phyloP scores from a whole-genome alignment of 495 filamentous ascomycete species.

The Penicillium goetzii region DNA sequence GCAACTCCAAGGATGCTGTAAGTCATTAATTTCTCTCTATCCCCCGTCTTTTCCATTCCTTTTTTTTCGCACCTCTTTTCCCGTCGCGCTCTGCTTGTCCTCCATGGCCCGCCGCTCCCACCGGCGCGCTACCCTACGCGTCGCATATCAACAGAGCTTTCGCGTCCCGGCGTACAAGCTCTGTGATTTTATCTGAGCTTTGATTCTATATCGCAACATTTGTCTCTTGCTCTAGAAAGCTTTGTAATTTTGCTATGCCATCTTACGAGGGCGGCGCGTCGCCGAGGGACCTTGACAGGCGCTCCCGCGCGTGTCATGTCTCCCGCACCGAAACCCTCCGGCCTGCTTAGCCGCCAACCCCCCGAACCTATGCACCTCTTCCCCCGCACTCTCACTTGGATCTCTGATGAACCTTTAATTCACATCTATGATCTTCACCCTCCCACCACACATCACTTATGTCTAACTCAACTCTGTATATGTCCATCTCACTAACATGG shows the following conservation, averaged over 20 bases:
- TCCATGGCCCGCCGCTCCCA: not conserved
- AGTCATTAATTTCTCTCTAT: constrained; percentile 31
- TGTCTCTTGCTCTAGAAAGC: not conserved
- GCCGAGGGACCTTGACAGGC: not conserved
- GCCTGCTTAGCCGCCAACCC: not conserved
- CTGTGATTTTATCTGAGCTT: constrained; percentile 10
- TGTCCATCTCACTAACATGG: not conserved
- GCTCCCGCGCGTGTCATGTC: constrained; percentile 1
- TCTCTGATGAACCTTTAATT: not conserved
- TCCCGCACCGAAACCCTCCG: constrained; percentile 8
- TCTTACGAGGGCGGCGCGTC: not conserved
- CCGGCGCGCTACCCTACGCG: constrained; percentile 29
- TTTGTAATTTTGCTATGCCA: not conserved
- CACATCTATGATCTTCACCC: not conserved
- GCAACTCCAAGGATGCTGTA: constrained; percentile 67
- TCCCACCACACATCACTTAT: not conserved
- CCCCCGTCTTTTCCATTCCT: constrained; percentile 8
- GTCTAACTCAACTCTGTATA: not conserved
- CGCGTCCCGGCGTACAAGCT: not conserved
- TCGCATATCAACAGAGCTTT: constrained; percentile 26
- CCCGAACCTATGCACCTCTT: not conserved
- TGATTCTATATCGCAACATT: not conserved
- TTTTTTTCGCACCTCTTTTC: constrained; percentile 10
- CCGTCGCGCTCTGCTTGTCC: not conserved
- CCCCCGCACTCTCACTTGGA: not conserved